Conservation (phyloP, 2,329 filamentous ascomycete genomes). For the Beauveria sp. region DNA sequence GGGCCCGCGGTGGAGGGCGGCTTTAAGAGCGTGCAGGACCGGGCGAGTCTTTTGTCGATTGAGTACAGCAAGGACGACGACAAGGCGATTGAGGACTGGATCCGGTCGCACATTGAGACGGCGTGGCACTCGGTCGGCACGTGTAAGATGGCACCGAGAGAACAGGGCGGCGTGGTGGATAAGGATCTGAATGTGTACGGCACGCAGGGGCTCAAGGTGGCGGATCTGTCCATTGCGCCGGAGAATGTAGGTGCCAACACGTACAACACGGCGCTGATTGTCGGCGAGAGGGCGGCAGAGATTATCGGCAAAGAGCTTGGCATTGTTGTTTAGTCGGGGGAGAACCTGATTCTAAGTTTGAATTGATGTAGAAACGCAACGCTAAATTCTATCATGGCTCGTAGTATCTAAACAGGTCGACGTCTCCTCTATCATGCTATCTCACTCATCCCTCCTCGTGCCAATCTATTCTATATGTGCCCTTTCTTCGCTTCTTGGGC, state of each 20-base stretch:
- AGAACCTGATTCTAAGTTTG: too few species aligned
- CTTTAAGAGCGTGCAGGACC: slow-evolving; percentile 27
- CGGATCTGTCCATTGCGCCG: slow-evolving; percentile 23
- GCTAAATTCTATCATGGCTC: not conserved
- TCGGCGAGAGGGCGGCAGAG: slow-evolving; percentile 38
- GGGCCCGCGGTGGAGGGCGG: slow-evolving; percentile 30
- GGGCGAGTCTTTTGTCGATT: slow-evolving; percentile 28
- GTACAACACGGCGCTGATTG: slow-evolving; percentile 37
- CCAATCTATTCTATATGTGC: not conserved
- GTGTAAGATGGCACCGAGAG: slow-evolving; percentile 32
- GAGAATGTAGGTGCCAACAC: slow-evolving; percentile 38
- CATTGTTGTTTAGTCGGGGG: not conserved
- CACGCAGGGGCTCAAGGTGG: slow-evolving; percentile 26
- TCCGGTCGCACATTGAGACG: slow-evolving; percentile 29
- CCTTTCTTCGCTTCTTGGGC: not conserved
- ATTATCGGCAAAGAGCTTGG: slow-evolving; percentile 29
- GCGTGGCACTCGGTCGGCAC: slow-evolving; percentile 37
- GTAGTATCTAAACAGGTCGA: not conserved
- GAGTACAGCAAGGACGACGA: slow-evolving; percentile 40
- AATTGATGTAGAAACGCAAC: not conserved
- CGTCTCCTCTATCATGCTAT: not conserved
- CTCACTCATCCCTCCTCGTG: not conserved
- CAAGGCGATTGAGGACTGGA: slow-evolving; percentile 33
- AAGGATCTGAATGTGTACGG: slow-evolving; percentile 33
- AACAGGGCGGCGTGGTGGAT: slow-evolving; percentile 33